Evolutionary conservation across 768 basidiomycete genomes (phyloP).

Genomic region (Russula abietina): DNA sequence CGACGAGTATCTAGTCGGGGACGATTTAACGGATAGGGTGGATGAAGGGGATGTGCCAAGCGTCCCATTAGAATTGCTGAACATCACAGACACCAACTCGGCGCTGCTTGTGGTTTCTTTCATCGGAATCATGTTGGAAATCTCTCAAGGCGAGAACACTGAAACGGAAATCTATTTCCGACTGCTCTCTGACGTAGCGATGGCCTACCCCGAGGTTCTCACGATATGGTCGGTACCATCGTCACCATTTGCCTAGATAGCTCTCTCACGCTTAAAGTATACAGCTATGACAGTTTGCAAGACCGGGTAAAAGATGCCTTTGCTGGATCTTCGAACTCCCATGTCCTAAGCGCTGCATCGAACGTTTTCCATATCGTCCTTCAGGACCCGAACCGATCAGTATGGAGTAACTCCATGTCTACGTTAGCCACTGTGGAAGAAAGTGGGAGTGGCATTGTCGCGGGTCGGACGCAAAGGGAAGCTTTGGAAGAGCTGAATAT

Average conservation of each 20-base stretch:
- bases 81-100: slow-evolving; percentile 51
- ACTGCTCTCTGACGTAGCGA: slow-evolving; percentile 65
- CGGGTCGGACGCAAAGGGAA: slow-evolving; percentile 47
- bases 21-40: slow-evolving; percentile 38
- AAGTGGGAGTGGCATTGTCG: slow-evolving; percentile 27
- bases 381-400: slow-evolving; percentile 44
- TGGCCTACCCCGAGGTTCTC: slow-evolving; percentile 63
- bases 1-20: slow-evolving; percentile 41
- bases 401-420: slow-evolving; percentile 51
- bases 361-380: slow-evolving; percentile 67
- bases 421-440: slow-evolving; percentile 64
- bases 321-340: slow-evolving; percentile 62
- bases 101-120: slow-evolving; percentile 75
- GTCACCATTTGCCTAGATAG: background rate
- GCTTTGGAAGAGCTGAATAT: slow-evolving; percentile 68
- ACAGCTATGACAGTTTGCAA: slow-evolving; percentile 69
- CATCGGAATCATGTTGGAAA: slow-evolving; percentile 64
- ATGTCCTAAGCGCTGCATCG: slow-evolving; percentile 66
- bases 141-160: slow-evolving; percentile 70
- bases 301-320: slow-evolving; percentile 71
- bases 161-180: slow-evolving; percentile 79
- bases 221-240: slow-evolving; percentile 55
- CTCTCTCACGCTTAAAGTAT: background rate
- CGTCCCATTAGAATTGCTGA: slow-evolving; percentile 53
- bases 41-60: slow-evolving; percentile 43